A percentile compares a stretch with the other conserved stretches of the same genome.
phyloP scores from a whole-genome alignment of 2,329 filamentous ascomycete genomes.

The Diatrype stigma region DNA sequence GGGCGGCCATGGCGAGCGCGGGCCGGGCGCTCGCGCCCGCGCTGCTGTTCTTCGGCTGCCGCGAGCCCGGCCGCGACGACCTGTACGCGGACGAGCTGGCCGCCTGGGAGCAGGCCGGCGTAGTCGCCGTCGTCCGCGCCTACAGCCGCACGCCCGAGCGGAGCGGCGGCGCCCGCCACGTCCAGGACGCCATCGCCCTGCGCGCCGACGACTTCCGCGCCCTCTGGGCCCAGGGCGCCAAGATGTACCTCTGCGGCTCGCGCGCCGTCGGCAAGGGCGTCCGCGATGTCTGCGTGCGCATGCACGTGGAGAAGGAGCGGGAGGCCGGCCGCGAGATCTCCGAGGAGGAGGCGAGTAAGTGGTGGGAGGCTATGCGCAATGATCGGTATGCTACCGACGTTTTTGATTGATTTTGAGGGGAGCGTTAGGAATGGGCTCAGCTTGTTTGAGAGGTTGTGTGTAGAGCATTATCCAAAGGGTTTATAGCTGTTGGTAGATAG shows the following conservation, averaged over 20 bases:
- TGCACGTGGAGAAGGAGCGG: conserved; percentile 25
- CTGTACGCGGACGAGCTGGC: conserved; percentile 57
- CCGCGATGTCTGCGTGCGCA: conserved; percentile 32
- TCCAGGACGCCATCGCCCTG: conserved; percentile 40
- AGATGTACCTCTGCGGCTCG: conserved; percentile 63
- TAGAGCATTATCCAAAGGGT: too few relatives aligned
- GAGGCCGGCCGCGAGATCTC: conserved; percentile 26
- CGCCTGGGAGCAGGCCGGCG: conserved; percentile 56
- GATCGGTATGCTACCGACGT: conserved; percentile 58
- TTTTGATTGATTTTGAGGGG: conserved; percentile 41
- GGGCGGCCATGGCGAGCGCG: conserved; percentile 45
- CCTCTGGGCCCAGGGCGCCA: conserved; percentile 42
- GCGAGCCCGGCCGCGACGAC: conserved; percentile 49
- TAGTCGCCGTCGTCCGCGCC: conserved; percentile 57
- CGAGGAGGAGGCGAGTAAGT: conserved; percentile 38
- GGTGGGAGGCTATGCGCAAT: conserved; percentile 48
- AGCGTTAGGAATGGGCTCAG: not conserved
- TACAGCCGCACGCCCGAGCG: conserved; percentile 46
- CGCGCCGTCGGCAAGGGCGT: conserved; percentile 45
- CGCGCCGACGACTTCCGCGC: conserved; percentile 32
- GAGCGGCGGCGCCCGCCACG: conserved; percentile 45
- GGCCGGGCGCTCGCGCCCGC: conserved; percentile 55
- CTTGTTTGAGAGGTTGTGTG: too few relatives aligned
- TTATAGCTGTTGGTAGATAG: too few relatives aligned
- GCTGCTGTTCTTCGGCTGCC: conserved; percentile 63